Evolutionary conservation across 2,329 filamentous ascomycete genomes (phyloP), one percentile per base, ranked within the genome.

Genomic region (Aspergillus floridensis): DNA sequence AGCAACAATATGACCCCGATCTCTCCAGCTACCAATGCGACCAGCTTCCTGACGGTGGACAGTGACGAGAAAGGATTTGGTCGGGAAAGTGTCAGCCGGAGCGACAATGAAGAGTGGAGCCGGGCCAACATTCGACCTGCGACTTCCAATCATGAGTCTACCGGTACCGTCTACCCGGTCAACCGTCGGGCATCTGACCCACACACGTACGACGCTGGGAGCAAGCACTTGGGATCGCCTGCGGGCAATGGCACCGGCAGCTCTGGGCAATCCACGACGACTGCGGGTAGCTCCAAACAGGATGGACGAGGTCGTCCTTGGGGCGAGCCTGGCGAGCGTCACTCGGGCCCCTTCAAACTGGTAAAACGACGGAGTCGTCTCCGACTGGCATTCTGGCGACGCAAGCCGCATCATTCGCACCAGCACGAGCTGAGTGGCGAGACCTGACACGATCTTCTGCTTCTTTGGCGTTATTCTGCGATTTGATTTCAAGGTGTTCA

Each of bases 11-110:
- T 75, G 67, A 76, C 76, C 1, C 75, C 76, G 1, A 73, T 76
- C 4, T 78, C 76, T 5, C 76, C 75, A 1, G 71, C 73, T 11
- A 79, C 77, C n/a, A 78, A 79, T 59, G 77, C 76, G 19, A 77
- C 77, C 35, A 79, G 77, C 59, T 73, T 79, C 29, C 66, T 79
- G 32, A 76, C 74, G 14, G 71, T 73, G 29, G 76, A 79, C 49
- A 77, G 76, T 22, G 76, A 78, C 38, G 76, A 79, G 50, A 75
- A 74, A 51, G 69, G 69, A 2, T 55, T 64, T 35, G 61, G 65
- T 22, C 66, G 68, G 21, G 70, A 71, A 49, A 69, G 68, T 58
- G 65, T 70, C 14, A 63, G 63, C 21, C 66, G 67, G 51, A 72
- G 71, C 52, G 72, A 73, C 12, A 65, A 68, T 26, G 69, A 69